These are phyloP conservation scores for Trametes villosa DNA, from an alignment of 768 basidiomycete species.

Conservation along the genomic window DNA sequence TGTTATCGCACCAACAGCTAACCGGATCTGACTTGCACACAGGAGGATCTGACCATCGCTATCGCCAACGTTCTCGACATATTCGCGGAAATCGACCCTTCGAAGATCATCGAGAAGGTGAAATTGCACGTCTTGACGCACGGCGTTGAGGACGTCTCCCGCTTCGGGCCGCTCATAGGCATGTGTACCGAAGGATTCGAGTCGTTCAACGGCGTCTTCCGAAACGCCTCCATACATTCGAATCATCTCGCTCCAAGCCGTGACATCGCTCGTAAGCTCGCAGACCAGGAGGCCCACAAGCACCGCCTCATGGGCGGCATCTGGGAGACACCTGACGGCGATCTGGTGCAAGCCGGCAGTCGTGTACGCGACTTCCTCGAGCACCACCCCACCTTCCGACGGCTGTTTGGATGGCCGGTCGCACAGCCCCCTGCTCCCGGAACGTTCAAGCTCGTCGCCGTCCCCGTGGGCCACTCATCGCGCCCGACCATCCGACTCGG, in stretches of 20 bases:
- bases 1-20: background rate
- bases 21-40: background rate
- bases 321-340: background rate
- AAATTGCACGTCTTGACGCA: constrained; percentile 42
- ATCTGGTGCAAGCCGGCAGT: background rate
- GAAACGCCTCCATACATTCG: constrained; percentile 41
- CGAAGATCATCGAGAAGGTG: constrained; percentile 32
- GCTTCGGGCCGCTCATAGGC: constrained; percentile 38
- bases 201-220: constrained; percentile 45
- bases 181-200: constrained; percentile 43
- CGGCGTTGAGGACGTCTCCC: constrained; percentile 32
- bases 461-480: background rate
- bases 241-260: constrained; percentile 49
- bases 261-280: constrained; percentile 42
- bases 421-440: background rate
- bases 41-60: constrained; percentile 22
- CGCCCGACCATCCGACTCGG: background rate
- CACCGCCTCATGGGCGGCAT: constrained; percentile 16
- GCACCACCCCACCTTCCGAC: background rate
- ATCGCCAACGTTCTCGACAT: constrained; percentile 28
- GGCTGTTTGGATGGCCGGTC: background rate
- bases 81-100: constrained; percentile 33
- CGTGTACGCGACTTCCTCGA: background rate
- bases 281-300: constrained; percentile 37
- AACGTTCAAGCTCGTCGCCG: background rate